Evolutionary conservation across 2,329 filamentous ascomycete genomes (phyloP).

Genomic region (Grosmannia clavigera): DNA sequence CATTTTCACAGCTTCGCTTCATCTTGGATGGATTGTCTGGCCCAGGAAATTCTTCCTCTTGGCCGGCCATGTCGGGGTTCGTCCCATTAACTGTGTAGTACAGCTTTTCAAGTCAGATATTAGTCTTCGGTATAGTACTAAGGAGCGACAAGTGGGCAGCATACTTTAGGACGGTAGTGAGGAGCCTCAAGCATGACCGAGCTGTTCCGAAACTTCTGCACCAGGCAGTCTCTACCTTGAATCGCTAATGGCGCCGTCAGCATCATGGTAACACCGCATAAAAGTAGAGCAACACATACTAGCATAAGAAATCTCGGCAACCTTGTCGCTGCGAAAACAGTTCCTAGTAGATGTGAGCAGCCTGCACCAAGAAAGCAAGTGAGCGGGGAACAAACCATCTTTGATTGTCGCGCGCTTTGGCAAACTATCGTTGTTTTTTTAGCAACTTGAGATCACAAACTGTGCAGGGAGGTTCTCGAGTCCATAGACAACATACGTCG

Average conservation of each 20-base stretch:
- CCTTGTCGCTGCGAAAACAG: conserved; percentile 71
- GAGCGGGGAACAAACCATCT: conserved; percentile 40
- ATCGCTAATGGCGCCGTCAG: conserved; percentile 46
- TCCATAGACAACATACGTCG: conserved; percentile 33
- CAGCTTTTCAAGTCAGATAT: conserved; percentile 25
- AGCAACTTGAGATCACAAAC: not conserved
- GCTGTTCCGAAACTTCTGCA: conserved; percentile 94
- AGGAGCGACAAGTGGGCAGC: not conserved
- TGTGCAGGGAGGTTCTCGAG: not conserved
- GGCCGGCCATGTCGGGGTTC: conserved; percentile 43
- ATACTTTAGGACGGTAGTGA: conserved; percentile 72
- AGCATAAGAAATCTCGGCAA: conserved; percentile 89
- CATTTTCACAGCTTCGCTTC: conserved; percentile 77
- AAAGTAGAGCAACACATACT: conserved; percentile 40
- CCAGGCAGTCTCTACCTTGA: conserved; percentile 79
- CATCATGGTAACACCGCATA: too few species aligned
- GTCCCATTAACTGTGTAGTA: conserved; percentile 39
- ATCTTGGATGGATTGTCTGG: conserved; percentile 82
- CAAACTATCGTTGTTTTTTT: conserved; percentile 44
- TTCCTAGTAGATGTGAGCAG: conserved; percentile 38
- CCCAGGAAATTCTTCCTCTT: conserved; percentile 62
- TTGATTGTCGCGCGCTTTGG: conserved; percentile 56
- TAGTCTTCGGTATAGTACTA: not conserved
- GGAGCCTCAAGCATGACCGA: conserved; percentile 83
- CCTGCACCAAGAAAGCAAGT: not conserved